Evolutionary conservation across 2,329 filamentous ascomycete species (phyloP).

Genomic region (Aphanocladium album): DNA sequence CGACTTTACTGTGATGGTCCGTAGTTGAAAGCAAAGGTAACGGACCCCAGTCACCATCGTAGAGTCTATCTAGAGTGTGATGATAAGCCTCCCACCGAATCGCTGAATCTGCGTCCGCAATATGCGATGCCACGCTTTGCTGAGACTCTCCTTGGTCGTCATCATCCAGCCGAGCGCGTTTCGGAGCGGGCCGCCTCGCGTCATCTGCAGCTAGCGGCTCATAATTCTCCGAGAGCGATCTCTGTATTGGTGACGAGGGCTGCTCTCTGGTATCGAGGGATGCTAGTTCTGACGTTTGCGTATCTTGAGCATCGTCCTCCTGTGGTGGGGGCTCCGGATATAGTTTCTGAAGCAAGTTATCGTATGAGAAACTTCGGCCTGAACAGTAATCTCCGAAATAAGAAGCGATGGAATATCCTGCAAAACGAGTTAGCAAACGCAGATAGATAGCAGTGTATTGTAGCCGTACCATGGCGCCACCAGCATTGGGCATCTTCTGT

Average conservation of each 20-base stretch:
- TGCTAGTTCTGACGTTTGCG: not conserved
- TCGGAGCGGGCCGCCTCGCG: not conserved
- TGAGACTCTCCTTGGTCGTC: conserved; percentile 10
- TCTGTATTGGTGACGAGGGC: not conserved
- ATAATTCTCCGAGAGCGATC: not conserved
- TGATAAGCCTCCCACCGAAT: conserved; percentile 28
- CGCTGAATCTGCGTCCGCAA: conserved; percentile 20
- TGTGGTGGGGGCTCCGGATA: conserved; percentile 7
- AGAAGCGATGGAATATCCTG: conserved; percentile 54
- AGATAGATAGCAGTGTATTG: not conserved
- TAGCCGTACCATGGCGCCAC: conserved; percentile 42
- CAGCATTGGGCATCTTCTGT: conserved; percentile 63
- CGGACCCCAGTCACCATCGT: conserved; percentile 24
- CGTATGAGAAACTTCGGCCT: conserved; percentile 56
- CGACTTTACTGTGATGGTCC: conserved; percentile 26
- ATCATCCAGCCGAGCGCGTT: not conserved
- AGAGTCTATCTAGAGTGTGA: conserved; percentile 26
- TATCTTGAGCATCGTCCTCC: not conserved
- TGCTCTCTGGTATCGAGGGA: not conserved
- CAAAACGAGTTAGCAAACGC: not conserved
- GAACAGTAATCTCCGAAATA: conserved; percentile 71
- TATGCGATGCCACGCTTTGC: conserved; percentile 13
- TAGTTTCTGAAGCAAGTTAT: conserved; percentile 48
- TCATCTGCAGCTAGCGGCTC: not conserved
- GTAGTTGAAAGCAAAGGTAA: conserved; percentile 32